Conservation (phyloP, 208 protist species). For the Jaenimonas drosophilae region DNA sequence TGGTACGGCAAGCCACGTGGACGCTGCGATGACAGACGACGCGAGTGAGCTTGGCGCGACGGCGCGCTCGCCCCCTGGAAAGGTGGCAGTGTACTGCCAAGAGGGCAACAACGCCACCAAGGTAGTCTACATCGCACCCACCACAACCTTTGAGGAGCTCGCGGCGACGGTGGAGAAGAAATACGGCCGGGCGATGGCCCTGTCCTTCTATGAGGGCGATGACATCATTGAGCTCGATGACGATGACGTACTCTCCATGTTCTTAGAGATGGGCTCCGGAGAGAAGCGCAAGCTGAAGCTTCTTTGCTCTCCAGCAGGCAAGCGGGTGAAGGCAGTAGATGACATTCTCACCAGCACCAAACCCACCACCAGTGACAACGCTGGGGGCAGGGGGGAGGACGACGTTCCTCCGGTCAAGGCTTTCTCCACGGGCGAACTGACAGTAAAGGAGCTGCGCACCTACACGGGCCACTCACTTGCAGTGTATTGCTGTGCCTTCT, state of each 20-base stretch:
- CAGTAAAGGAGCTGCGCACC: constrained; percentile 33
- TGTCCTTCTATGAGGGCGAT: constrained; percentile 76
- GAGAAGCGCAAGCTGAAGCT: constrained; percentile 74
- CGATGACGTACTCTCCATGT: constrained; percentile 79
- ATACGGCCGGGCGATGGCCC: constrained; percentile 45
- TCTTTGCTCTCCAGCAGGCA: constrained; percentile 36
- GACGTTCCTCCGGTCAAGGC: constrained; percentile 13
- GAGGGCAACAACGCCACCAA: constrained; percentile 47
- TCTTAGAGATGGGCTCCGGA: constrained; percentile 50
- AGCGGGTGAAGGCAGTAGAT: constrained; percentile 9
- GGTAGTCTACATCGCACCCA: constrained; percentile 52
- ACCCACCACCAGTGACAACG: neutral
- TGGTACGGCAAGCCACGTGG: constrained; percentile 12
- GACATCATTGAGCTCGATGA: constrained; percentile 80
- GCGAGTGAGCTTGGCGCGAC: constrained; percentile 14
- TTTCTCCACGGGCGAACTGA: constrained; percentile 51
- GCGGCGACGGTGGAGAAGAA: constrained; percentile 63
- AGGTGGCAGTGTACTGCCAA: constrained; percentile 69
- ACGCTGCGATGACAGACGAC: constrained; percentile 13
- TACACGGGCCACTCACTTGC: constrained; percentile 56
- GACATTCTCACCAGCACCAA: too few species aligned
- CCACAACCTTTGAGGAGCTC: constrained; percentile 70
- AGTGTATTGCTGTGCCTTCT: constrained; percentile 81
- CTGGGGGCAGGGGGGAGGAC: too few species aligned
- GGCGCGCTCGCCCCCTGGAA: constrained; percentile 38